Percentiles rank a stretch among this genome's conserved stretches.
Conservation (phyloP, 2,329 filamentous ascomycete genomes). For the Alternaria postmessia region DNA sequence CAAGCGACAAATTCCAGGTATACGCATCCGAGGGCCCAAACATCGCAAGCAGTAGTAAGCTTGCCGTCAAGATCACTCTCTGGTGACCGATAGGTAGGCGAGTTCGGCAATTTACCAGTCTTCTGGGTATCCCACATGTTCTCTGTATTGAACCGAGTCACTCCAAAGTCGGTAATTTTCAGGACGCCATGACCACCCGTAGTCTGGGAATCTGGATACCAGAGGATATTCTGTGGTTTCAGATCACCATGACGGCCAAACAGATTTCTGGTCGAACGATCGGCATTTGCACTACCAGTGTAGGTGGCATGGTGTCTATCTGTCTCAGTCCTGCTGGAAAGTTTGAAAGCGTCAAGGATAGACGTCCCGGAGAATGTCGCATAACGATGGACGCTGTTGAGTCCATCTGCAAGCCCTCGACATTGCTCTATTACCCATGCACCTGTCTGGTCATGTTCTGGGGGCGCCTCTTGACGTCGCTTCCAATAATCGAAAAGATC, state of each 20-base stretch:
- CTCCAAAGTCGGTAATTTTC: constrained; percentile 47
- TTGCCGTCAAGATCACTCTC: constrained; percentile 40
- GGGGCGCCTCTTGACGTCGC: not conserved
- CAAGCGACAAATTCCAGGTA: constrained; percentile 42
- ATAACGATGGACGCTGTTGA: constrained; percentile 10
- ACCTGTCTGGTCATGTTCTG: not conserved
- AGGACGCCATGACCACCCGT: constrained; percentile 23
- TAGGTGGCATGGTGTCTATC: not conserved
- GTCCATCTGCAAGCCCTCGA: not conserved
- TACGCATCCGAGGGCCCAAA: constrained; percentile 45
- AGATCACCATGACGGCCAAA: constrained; percentile 48
- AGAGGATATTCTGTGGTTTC: constrained; percentile 51
- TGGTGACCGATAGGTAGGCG: constrained; percentile 51
- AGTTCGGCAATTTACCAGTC: not conserved
- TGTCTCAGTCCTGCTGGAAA: not conserved
- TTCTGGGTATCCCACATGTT: constrained; percentile 1
- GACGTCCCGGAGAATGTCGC: not conserved
- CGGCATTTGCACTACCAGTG: not conserved
- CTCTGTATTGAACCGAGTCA: constrained; percentile 10
- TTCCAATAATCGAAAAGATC: constrained; percentile 12
- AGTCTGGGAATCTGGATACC: constrained; percentile 22
- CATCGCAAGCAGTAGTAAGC: constrained; percentile 45
- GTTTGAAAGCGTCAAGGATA: not conserved
- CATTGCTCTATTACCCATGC: not conserved
- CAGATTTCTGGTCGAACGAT: not conserved